Percentiles rank a stretch among this genome's conserved stretches.
Evolutionary conservation across 169 alveolate genomes (phyloP).

Genomic region (Eimeria necatrix): DNA sequence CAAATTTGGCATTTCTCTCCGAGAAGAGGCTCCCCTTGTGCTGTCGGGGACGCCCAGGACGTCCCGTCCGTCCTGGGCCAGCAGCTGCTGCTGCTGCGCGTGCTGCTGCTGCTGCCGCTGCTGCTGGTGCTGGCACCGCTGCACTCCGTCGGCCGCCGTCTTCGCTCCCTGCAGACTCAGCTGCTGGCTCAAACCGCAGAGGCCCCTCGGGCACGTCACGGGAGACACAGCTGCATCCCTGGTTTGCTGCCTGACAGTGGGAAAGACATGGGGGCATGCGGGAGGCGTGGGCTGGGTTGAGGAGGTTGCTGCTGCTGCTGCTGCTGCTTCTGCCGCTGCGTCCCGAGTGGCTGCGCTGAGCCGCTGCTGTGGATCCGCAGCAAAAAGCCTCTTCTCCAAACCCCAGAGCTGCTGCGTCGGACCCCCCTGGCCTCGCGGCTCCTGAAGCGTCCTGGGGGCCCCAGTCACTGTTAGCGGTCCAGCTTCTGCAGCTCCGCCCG

Average conservation of each 20-base stretch:
- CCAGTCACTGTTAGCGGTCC: neutral
- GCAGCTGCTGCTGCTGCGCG: neutral
- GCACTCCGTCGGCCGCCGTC: too few relatives aligned
- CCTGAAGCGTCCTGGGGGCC: neutral
- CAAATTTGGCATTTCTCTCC: too few relatives aligned
- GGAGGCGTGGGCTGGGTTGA: too few relatives aligned
- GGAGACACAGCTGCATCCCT: too few relatives aligned
- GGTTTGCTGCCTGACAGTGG: too few relatives aligned
- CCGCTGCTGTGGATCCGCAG: constrained; percentile 17
- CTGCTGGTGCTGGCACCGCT: neutral
- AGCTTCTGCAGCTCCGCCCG: constrained; percentile 19
- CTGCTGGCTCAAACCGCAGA: too few relatives aligned
- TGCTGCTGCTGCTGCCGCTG: neutral
- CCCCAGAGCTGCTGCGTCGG: neutral
- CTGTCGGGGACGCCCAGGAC: neutral
- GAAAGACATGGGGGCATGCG: too few relatives aligned
- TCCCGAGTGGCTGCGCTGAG: neutral
- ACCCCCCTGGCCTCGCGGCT: neutral
- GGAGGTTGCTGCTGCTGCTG: neutral
- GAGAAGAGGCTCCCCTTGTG: too few relatives aligned
- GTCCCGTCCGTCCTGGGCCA: neutral
- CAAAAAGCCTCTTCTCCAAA: neutral
- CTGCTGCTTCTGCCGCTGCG: neutral
- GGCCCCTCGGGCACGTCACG: too few relatives aligned
- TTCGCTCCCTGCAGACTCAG: too few relatives aligned